Conservation (phyloP, 2,329 filamentous ascomycete species). For the Bisporella sp. region DNA sequence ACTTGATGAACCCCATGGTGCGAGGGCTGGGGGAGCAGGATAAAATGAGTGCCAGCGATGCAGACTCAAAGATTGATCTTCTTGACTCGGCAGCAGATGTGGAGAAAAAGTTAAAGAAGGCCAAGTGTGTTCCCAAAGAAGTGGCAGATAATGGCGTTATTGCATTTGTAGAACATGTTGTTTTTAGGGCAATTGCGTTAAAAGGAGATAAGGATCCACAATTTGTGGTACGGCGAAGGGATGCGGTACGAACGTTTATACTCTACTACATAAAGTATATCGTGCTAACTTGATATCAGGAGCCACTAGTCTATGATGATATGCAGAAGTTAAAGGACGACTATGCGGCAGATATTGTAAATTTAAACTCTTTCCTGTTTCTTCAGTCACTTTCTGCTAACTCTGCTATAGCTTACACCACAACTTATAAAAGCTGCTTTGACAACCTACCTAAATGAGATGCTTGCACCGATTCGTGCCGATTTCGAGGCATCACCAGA, state of each 20-base stretch:
- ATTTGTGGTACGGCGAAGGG: slow-evolving; percentile 64
- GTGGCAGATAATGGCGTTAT: slow-evolving; percentile 83
- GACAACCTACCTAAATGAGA: slow-evolving; percentile 60
- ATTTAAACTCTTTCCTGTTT: slow-evolving; percentile 22
- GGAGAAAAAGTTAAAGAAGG: slow-evolving; percentile 79
- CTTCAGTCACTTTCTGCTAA: not conserved
- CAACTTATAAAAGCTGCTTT: slow-evolving; percentile 85
- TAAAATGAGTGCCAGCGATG: slow-evolving; percentile 79
- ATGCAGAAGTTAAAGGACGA: slow-evolving; percentile 72
- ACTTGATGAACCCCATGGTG: slow-evolving; percentile 83
- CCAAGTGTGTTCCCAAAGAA: slow-evolving; percentile 66
- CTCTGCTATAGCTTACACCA: slow-evolving; percentile 57
- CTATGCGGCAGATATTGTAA: slow-evolving; percentile 69
- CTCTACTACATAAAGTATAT: no score
- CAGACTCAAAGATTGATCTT: slow-evolving; percentile 87
- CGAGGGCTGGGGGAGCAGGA: slow-evolving; percentile 71
- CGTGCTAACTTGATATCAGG: slow-evolving; percentile 36
- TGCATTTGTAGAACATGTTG: slow-evolving; percentile 78
- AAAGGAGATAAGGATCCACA: slow-evolving; percentile 43
- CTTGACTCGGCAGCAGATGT: slow-evolving; percentile 71
- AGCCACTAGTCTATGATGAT: slow-evolving; percentile 72
- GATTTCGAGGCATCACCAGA: slow-evolving; percentile 64
- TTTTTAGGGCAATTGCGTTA: slow-evolving; percentile 70
- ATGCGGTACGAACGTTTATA: no score
- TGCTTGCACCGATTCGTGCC: slow-evolving; percentile 71